A percentile compares a stretch with the other conserved stretches of the same genome.
Conservation (phyloP, 2,329 filamentous ascomycete genomes). For the Torrubiellomyces zombiae region DNA sequence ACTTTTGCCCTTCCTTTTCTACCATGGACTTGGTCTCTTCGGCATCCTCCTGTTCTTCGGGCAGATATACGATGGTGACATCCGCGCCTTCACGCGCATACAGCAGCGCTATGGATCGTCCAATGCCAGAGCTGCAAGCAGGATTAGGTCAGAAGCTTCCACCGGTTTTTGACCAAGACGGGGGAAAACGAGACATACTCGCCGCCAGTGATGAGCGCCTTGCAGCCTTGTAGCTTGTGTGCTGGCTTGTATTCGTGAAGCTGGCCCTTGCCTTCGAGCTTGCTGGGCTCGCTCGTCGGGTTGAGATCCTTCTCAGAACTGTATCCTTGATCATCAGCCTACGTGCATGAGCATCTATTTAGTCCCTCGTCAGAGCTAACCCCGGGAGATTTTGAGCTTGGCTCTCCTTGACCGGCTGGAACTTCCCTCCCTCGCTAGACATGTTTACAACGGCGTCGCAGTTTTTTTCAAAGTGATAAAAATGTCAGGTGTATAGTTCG, state of each 20-base stretch:
- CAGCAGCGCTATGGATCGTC: slow-evolving; percentile 34
- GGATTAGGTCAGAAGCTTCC: too few species aligned
- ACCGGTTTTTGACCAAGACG: too few species aligned
- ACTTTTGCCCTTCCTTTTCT: slow-evolving; percentile 29
- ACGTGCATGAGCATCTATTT: too few species aligned
- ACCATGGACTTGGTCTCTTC: slow-evolving; percentile 34
- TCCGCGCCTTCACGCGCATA: slow-evolving; percentile 42
- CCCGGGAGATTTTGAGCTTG: too few species aligned
- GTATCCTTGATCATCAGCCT: too few species aligned
- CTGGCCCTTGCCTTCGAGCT: slow-evolving; percentile 20
- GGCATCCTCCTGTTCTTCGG: slow-evolving; percentile 38
- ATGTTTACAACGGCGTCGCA: too few species aligned
- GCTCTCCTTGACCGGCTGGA: too few species aligned
- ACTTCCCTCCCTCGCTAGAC: too few species aligned
- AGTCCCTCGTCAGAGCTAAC: too few species aligned
- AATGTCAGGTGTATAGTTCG: too few species aligned
- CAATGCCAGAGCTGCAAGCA: slow-evolving; percentile 30
- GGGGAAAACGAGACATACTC: slow-evolving; percentile 31
- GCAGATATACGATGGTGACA: slow-evolving; percentile 36
- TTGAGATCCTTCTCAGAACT: slow-evolving; percentile 21
- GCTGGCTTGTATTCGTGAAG: slow-evolving; percentile 24
- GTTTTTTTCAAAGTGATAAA: too few species aligned
- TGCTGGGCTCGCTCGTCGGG: slow-evolving; percentile 22
- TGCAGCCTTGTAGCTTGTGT: slow-evolving; percentile 30
- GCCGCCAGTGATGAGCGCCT: slow-evolving; percentile 37